A percentile compares a stretch with the other conserved stretches of the same genome.
These are phyloP conservation scores for Ophidiomyces ophidiicola DNA, from an alignment of 2,329 filamentous ascomycete genomes.

Conservation along the genomic window DNA sequence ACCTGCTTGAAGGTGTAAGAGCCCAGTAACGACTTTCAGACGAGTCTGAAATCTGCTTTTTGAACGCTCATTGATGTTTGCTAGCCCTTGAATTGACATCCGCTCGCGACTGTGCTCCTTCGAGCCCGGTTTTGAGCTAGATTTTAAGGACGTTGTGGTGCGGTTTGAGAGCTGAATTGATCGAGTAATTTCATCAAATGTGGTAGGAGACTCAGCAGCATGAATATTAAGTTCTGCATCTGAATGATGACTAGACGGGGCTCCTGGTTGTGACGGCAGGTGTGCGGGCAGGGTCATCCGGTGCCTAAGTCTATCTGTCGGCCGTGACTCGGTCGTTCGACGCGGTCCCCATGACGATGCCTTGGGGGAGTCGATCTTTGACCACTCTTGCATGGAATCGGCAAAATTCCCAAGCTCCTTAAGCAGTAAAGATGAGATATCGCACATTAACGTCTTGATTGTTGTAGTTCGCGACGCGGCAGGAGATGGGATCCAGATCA, in stretches of 20 bases:
- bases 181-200: slow-evolving; percentile 42
- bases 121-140: slow-evolving; percentile 30
- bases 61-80: slow-evolving; percentile 59
- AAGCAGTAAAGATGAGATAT: slow-evolving; percentile 60
- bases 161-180: slow-evolving; percentile 31
- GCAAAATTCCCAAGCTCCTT: slow-evolving; percentile 65
- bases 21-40: slow-evolving; percentile 66
- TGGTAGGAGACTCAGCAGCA: slow-evolving; percentile 38
- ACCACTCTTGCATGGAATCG: slow-evolving; percentile 59
- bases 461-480: slow-evolving; percentile 63
- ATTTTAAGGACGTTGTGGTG: slow-evolving; percentile 29
- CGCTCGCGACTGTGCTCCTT: slow-evolving; percentile 50
- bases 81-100: slow-evolving; percentile 55
- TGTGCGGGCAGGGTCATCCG: slow-evolving; percentile 72
- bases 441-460: slow-evolving; percentile 68
- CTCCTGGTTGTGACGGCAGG: slow-evolving; percentile 36
- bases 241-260: slow-evolving; percentile 28
- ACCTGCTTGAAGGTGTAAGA: slow-evolving; percentile 76
- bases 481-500: slow-evolving; percentile 57
- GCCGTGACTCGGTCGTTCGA: slow-evolving; percentile 40
- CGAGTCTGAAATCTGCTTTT: slow-evolving; percentile 72
- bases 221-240: slow-evolving; percentile 23
- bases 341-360: slow-evolving; percentile 33
- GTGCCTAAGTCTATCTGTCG: slow-evolving; percentile 47
- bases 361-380: slow-evolving; percentile 65